Conservation (phyloP, 345 rosid species). For the Arabidopsis suecica region DNA sequence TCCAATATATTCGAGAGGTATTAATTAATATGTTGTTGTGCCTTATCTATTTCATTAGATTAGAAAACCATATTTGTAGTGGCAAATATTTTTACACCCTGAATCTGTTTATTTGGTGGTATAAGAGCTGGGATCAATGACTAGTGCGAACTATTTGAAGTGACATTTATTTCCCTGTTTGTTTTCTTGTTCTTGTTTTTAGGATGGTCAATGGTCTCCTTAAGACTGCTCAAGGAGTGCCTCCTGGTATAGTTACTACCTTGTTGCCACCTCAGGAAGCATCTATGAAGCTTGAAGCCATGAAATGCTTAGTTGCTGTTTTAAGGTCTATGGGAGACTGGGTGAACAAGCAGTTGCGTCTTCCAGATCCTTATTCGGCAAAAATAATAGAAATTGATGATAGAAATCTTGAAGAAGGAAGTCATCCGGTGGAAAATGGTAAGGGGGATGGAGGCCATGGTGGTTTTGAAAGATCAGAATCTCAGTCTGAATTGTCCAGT, state of each 20-base stretch:
- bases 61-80: conserved; percentile 18
- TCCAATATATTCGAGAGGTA: conserved; percentile 99
- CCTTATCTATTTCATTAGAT: conserved; percentile 18
- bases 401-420: conserved; percentile 67
- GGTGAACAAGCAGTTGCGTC: conserved; percentile 93
- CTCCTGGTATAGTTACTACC: conserved; percentile 80
- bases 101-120: conserved; percentile 11
- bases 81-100: neutral
- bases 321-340: conserved; percentile 98
- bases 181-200: conserved; percentile 37
- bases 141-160: neutral
- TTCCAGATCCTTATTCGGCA: conserved; percentile 82
- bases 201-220: conserved; percentile 99
- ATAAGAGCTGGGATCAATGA: conserved; percentile 6
- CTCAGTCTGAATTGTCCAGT: conserved; percentile 81
- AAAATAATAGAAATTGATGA: conserved; percentile 68
- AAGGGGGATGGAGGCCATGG: conserved; percentile 79
- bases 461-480: conserved; percentile 79
- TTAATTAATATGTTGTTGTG: conserved; percentile 8
- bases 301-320: conserved; percentile 94
- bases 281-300: conserved; percentile 93
- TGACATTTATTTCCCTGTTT: conserved; percentile 35
- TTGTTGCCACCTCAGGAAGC: conserved; percentile 93
- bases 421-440: conserved; percentile 73
- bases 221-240: conserved; percentile 98